Evolutionary conservation across 2,329 filamentous ascomycete species (phyloP).

Genomic region (Fusarium xylarioides): DNA sequence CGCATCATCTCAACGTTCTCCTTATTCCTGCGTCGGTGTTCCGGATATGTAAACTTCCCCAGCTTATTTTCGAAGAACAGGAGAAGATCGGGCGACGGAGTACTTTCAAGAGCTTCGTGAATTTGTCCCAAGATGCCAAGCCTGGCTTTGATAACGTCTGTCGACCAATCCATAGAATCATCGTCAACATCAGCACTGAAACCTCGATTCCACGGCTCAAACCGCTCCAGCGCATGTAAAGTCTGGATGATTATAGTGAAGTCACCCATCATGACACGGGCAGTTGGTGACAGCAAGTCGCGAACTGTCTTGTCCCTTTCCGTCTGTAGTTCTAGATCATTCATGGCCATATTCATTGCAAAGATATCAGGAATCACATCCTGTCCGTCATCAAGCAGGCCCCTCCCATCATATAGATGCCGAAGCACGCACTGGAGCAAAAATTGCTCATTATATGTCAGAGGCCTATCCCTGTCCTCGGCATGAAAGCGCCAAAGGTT

Average conservation of each 20-base stretch:
- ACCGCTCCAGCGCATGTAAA: neutral
- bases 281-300: neutral
- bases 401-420: neutral
- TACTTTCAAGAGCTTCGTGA: neutral
- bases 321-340: neutral
- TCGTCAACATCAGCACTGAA: neutral
- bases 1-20: neutral
- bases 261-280: neutral
- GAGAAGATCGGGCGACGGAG: neutral
- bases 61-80: neutral
- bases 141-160: neutral
- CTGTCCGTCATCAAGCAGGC: accelerated
- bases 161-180: neutral
- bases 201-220: neutral
- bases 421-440: too few species aligned
- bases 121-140: neutral
- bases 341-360: neutral
- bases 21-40: neutral
- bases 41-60: neutral
- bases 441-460: neutral
- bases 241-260: neutral
- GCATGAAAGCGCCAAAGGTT: too few species aligned
- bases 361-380: neutral
- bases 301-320: neutral
- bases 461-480: neutral